Base-by-base conservation (phyloP, 225 moss, liverwort and hornwort species). In the Rhytidiadelphus loreus region DNA sequence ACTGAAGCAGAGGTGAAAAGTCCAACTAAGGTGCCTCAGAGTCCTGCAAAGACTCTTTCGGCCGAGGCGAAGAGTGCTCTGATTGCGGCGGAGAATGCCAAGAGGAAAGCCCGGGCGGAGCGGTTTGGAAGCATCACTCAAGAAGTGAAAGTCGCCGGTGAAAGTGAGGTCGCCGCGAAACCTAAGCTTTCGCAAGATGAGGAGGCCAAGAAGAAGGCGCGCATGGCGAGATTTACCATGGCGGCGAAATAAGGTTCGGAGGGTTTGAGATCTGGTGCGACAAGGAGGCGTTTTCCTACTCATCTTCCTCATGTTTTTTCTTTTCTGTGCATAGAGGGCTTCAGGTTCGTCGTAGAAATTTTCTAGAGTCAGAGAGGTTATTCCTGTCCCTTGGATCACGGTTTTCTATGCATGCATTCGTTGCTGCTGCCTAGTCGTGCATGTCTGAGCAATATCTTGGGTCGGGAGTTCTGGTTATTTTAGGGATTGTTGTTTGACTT, bases 101-200 rank as follows among this genome's bases (percentile, higher is more conserved):
- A 99, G 88, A 95, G 98, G 87, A 97, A 97, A 92, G 96, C 97
- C 43, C 96, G 98, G 46, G 96, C 97, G 32, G 96, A 95, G 85
- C 95, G 98, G 85, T 98, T 93, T 58, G 89, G 93, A 57, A 86
- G 83, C 63, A 41, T 77, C 11, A 90, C 94, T 64, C 87, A 90
- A 63, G 96, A 96, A 86, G 88, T 87, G 30, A 28, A 84, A 18
- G 91, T 85, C 8, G 92, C 81, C 74, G 77, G 84, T 21, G 85
- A 83, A 30, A 58, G 63, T 57, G 95, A 94, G 37, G 96, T 90
- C 17, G 25, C 87, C 33, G 94, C 87, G 2, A 95, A 89, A 88
- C 68, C 86, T 75, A 90, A 87, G 62, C 85, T 92, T 30, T 90
- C 93, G 16, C 71, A 86, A 33, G 85, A 88, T 39, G 99, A 99